Evolutionary conservation across 371 early-diverging fungal species (phyloP), one percentile per base, ranked within the genome.

Genomic region (Racocetra persica): DNA sequence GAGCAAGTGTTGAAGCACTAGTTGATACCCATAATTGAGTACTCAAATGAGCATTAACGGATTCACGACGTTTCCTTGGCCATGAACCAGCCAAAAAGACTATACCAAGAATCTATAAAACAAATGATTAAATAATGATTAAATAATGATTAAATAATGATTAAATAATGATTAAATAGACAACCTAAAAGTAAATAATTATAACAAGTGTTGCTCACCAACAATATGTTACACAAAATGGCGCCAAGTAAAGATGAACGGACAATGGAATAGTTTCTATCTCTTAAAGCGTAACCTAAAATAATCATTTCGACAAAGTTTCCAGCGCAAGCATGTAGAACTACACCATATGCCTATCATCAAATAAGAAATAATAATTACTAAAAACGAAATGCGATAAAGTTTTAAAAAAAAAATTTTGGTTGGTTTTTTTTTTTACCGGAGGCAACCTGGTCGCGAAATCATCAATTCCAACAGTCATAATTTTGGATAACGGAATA

Each of bases 191-290:
- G 5, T 20, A 22, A n/a, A 14, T 13, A 14, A n/a, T 13, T 5
- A 20, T 10, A 60, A 13, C 24, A 60, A 24, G 24, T 60, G 2
- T n/a, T n/a, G 51, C 51, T 26, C 38, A 79, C 79, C 79, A 79
- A 79, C 13, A 79, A 65, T n/a, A 79, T 79, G 16, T 79, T 79
- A 65, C 66, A 79, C 18, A 79, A 79, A 26, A 79, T 79, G 7
- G 79, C 79, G 13, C 79, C 79, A 36, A 79, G 79, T 6, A 79
- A 36, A 1, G 79, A 67, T 57, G 79, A 79, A 57, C 79, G 79
- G 22, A 79, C 79, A 70, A 79, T 70, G 11, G 79, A 14, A 59
- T 79, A 79, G 45, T 79, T 22, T 70, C 57, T 59, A 28, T 79
- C 79, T 45, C 51, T 38, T 70, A 79, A 70, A 18, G 79, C 71